A percentile compares a stretch with the other conserved stretches of the same genome.
These are phyloP conservation scores for Friedmanniomyces simplex DNA, from an alignment of 495 filamentous ascomycete genomes.

Conservation along the genomic window DNA sequence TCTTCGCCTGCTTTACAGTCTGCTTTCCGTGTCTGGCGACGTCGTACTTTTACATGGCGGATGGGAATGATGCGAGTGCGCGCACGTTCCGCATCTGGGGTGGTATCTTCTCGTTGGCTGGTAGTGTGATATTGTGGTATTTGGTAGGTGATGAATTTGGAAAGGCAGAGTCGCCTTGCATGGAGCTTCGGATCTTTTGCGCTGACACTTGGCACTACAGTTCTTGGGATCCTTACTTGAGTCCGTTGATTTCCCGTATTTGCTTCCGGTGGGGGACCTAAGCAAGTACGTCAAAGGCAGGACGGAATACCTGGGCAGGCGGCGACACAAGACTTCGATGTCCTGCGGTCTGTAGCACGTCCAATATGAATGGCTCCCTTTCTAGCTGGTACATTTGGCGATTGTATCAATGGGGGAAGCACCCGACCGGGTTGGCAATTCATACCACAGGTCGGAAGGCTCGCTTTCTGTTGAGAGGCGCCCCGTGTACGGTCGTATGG, in stretches of 20 bases:
- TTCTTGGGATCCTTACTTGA: constrained; percentile 3
- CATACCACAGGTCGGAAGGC: no score
- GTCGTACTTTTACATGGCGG: constrained; percentile 4
- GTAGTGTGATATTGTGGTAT: constrained; percentile 1
- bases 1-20: constrained; percentile 5
- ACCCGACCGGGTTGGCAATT: no score
- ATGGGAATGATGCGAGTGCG: neutral
- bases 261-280: neutral
- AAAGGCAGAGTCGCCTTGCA: no score
- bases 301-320: neutral
- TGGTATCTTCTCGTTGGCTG: neutral
- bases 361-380: no score
- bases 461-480: no score
- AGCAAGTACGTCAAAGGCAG: constrained; percentile 1
- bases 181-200: no score
- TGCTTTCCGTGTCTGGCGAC: constrained; percentile 3
- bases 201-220: neutral
- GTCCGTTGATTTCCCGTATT: neutral
- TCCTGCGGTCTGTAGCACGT: neutral
- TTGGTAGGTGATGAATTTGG: neutral
- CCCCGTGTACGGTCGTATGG: no score
- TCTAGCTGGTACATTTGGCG: no score
- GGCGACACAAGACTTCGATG: neutral
- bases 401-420: no score
- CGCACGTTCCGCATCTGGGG: neutral